Base-by-base conservation (phyloP, 2,329 filamentous ascomycete genomes). In the Aspergillus alliaceus region DNA sequence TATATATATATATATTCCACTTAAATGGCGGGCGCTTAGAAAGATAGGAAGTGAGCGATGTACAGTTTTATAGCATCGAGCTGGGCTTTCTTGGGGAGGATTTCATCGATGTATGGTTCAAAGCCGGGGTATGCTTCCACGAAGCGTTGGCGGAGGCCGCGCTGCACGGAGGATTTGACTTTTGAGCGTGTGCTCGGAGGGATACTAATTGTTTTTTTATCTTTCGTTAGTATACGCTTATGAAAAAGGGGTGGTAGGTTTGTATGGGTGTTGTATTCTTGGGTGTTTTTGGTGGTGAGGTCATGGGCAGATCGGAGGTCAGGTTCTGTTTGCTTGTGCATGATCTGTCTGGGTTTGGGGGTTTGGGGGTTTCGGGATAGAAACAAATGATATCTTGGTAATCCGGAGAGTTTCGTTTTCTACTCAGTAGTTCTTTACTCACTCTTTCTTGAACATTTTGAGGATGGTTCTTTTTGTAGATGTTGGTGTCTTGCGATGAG, bases 81-180 rank as follows among this genome's bases (percentile, higher is more conserved):
- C 61, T 95, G 91, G 58, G 90, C 86, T 76, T 98, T 99, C 79
- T 98, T 98, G 51, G 95, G 95, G 64, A 99, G 83, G 68, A 98
- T 87, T 74, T 96, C 91, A 75, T 99, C 95, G 76, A 97, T 96
- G 78, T 91, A 85, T 1, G 91, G 90, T 65, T 87, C 86, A 51
- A 98, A 88, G 51, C 90, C 85, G 2, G 95, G 95, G 78, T 96
- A 97, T 53, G 90, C 90, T 58, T 91, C 83, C 63, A 95, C 81
- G 64, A 98, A 85, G 70, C 90, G 90, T 69, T 88, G 83, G 66
- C 95, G 90, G 68, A 99, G 88, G 63, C 82, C 85, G 70, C 95
- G 90, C 80, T 97, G 93, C 56, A 91, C 91, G 24, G 92, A 96
- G 64, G 93, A 97, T 80, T 98, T 99, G 77, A 98, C 91, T 82